Conservation (phyloP, 331 rosid genomes). For the Quercus phellos region DNA sequence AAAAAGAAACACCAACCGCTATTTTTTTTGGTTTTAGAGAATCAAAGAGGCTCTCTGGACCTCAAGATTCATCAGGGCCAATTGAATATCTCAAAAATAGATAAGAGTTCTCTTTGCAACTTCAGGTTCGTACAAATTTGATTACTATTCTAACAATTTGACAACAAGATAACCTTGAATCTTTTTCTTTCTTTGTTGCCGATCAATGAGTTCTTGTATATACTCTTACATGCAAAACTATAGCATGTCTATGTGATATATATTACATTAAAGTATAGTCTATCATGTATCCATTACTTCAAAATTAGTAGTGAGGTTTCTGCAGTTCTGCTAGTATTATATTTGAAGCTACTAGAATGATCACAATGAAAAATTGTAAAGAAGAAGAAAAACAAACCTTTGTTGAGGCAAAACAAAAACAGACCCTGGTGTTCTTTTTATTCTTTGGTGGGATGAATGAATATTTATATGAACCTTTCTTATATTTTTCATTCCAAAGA, state of each 20-base stretch:
- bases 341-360: not conserved
- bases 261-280: not conserved
- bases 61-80: constrained; percentile 8
- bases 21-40: constrained; percentile 25
- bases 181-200: not conserved
- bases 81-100: not conserved
- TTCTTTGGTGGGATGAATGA: no score
- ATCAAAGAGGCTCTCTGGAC: constrained; percentile 12
- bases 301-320: not conserved
- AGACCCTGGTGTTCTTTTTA: no score
- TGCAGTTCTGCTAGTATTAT: not conserved
- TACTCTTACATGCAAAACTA: no score
- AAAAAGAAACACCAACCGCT: constrained; percentile 20
- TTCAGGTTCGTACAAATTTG: constrained; percentile 26
- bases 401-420: no score
- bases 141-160: not conserved
- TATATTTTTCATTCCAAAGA: no score
- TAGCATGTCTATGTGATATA: no score
- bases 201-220: not conserved
- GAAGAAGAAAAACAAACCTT: no score
- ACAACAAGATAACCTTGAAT: not conserved
- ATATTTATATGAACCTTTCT: no score
- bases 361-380: not conserved
- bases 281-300: not conserved
- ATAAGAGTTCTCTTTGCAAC: constrained; percentile 4